Conservation (phyloP, 257 asterid genomes). For the Solanum pinnatisectum region DNA sequence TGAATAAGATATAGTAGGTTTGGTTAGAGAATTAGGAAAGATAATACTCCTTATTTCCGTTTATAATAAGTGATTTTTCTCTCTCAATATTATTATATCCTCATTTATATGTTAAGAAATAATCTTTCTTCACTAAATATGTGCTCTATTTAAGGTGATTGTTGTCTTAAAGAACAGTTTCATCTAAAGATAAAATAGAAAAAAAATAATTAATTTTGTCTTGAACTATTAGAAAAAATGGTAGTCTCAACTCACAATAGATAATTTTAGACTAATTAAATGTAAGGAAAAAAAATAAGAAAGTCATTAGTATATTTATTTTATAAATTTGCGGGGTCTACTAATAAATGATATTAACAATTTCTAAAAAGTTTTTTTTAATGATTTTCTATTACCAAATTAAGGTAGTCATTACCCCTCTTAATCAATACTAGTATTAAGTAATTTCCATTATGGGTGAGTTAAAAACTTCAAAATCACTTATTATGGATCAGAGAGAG, state of each 20-base stretch:
- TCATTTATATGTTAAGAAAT: neutral
- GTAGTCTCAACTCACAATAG: neutral
- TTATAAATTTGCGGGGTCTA: neutral
- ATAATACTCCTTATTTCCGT: too few relatives aligned
- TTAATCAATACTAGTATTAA: too few relatives aligned
- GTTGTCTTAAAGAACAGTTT: neutral
- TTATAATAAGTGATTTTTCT: too few relatives aligned
- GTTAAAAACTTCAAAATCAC: neutral
- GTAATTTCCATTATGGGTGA: neutral
- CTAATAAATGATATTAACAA: neutral
- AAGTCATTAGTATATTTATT: neutral
- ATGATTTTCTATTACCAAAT: too few relatives aligned
- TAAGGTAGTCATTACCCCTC: neutral
- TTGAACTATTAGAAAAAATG: neutral
- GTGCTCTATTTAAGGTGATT: neutral
- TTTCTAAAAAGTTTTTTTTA: too few relatives aligned
- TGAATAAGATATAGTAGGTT: too few relatives aligned
- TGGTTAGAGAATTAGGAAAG: too few relatives aligned
- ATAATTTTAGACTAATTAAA: neutral
- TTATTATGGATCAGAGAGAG: neutral
- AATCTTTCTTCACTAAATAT: neutral
- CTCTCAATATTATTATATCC: neutral
- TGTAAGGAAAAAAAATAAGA: neutral
- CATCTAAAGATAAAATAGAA: neutral
- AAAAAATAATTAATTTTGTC: too few relatives aligned